Evolutionary conservation across 1,139 yeast species (phyloP), one percentile per base, ranked within the genome.

Genomic region (Eremothecium coryli): DNA sequence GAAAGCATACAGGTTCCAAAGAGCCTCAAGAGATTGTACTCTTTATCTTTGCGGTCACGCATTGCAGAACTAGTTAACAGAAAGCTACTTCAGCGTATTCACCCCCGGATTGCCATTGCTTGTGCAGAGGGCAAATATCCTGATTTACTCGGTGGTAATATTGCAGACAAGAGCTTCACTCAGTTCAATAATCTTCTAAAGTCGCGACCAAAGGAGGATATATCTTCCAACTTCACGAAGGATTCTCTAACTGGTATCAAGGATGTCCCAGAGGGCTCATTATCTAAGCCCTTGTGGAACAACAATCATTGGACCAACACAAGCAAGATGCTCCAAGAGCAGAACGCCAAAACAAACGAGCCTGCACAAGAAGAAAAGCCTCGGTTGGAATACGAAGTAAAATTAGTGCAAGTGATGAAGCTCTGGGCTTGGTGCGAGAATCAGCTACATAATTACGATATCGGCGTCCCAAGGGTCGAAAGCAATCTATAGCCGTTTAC

Each of bases 361-460:
- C 38, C 34, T 7, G 37, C 36, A n/a, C 33, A 29, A 23, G 5
- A 27, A 13, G 22, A 27, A 16, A 27, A 14, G 22, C 22, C 14
- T 9, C 30, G 17, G 4, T 11, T 41, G 16, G 40, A 42, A 24
- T 46, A 47, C 32, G 59, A 55, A 32, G 50, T 78, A 4, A 73
- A 67, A 41, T 54, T 79, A 35, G 74, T 72, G 40, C 65, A 71
- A 37, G 59, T 77, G 30, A 64, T 76, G 36, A 73, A 73, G 52
- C 52, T 78, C 32, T 73, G 82, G 77, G 62, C 71, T 2, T 71
- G 79, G 60, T 69, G 77, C 4, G 82, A 73, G 46, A 73, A 71
- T 48, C 60, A 69, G 42, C 52, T 70, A 36, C 59, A 62, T 31
- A 62, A 60, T 35, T 55, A 64, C 42, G 63, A 65, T 39, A 49